Evolutionary conservation across 257 asterid genomes (phyloP), one percentile per base, ranked within the genome.

Genomic region (Galeopsis tetrahit): DNA sequence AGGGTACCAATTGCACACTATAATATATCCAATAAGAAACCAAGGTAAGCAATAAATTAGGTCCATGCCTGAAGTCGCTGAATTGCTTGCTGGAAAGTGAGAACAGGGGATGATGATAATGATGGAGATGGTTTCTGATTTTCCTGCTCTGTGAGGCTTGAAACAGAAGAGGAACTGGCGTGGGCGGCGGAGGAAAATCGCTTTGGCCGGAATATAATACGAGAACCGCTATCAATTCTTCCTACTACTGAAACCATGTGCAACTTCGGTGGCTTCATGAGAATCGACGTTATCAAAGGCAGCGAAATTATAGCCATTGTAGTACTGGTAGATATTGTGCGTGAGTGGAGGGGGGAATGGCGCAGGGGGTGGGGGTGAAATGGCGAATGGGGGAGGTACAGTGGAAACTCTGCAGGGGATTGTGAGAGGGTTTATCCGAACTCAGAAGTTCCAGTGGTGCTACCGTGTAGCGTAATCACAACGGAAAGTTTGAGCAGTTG

Each of bases 71-170:
- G 98, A 13, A 94, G 95, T 53, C 96, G 85, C 84, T 94, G 98
- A 80, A 94, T 89, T 48, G 98, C 98, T 83, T 89, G 96, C 49
- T 94, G 98, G 57, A 94, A 94, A 74, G 93, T 91, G 62, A 88
- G 95, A 66, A 71, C 83, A 33, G 92, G 80, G 33, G 60, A 53
- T 6, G 87, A 38, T 42, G 84, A 72, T 3, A 73, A 42, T 6
- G 77, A 33, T 8, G 79, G 13, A 10, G 71, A 9, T 15, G 75
- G 68, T 14, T 74, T 75, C 69, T 75, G 68, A 44, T 10, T 67
- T 35, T 53, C 81, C 75, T 75, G 79, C 79, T 78, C 82, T 55
- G 61, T 34, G 2, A 73, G 31, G 14, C 80, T 68, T 4, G 86
- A 71, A 70, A 78, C 73, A 3, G 87, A 74, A 51, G 88, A 84